These are phyloP conservation scores for Rhodotorula graminis DNA, from an alignment of 768 basidiomycete species.

Conservation along the genomic window DNA sequence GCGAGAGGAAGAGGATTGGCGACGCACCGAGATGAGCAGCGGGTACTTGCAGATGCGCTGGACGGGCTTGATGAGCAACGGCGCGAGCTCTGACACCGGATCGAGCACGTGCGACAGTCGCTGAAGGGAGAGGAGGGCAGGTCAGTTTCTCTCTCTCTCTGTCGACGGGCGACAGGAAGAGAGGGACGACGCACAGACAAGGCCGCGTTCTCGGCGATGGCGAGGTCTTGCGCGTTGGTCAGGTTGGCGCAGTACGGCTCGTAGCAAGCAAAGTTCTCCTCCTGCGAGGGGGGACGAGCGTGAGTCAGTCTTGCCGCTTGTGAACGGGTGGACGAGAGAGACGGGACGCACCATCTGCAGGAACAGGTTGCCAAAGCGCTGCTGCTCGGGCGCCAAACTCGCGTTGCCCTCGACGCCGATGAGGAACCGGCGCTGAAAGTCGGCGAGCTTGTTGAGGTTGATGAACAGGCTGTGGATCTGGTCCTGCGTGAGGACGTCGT, in stretches of 20 bases:
- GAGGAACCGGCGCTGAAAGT: conserved; percentile 91
- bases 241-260: conserved; percentile 97
- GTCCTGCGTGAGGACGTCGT: conserved; percentile 83
- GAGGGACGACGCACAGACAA: conserved; percentile 60
- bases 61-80: conserved; percentile 96
- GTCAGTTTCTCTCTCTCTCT: not conserved
- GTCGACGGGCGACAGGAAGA: conserved; percentile 11
- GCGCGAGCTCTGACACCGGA: conserved; percentile 83
- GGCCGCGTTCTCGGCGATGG: conserved; percentile 78
- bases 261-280: conserved; percentile 91
- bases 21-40: conserved; percentile 65
- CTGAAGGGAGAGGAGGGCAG: not conserved
- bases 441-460: conserved; percentile 85
- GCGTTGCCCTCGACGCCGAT: conserved; percentile 82
- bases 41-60: conserved; percentile 99
- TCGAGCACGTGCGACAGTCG: conserved; percentile 53
- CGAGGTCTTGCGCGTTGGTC: conserved; percentile 75
- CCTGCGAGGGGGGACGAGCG: conserved; percentile 55
- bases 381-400: conserved; percentile 73
- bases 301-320: not conserved
- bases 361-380: conserved; percentile 83
- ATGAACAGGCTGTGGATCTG: conserved; percentile 94
- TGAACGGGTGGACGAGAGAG: not conserved
- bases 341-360: conserved; percentile 55
- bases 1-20: not conserved